Conservation (phyloP, 75 land plant genomes). For the Pinus taeda region DNA sequence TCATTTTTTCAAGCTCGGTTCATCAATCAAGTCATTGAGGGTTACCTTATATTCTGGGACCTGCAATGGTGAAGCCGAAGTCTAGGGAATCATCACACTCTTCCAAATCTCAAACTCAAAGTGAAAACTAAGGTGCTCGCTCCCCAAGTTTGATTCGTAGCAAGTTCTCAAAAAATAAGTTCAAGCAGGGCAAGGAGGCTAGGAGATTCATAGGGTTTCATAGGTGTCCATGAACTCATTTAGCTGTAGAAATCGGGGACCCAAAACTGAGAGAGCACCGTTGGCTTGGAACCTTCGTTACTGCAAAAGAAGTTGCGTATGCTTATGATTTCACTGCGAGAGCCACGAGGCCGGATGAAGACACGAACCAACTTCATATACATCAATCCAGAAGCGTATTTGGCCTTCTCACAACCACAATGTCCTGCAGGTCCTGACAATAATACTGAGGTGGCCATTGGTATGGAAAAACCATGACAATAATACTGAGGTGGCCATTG, state of each 20-base stretch:
- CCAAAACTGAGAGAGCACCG: conserved; percentile 52
- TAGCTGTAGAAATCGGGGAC: conserved; percentile 67
- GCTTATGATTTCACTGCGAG: conserved; percentile 66
- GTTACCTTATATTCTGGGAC: no score
- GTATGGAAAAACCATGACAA: no score
- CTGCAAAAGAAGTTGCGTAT: conserved; percentile 59
- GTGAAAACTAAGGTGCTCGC: no score
- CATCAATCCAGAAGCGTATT: conserved; percentile 15
- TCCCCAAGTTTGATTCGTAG: background rate
- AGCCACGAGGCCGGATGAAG: conserved; percentile 53
- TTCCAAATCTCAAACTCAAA: background rate
- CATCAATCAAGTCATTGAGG: no score
- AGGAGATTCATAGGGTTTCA: conserved; percentile 55
- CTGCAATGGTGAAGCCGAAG: background rate
- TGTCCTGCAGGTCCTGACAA: background rate
- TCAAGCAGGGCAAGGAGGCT: background rate
- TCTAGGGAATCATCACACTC: background rate
- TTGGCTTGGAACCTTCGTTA: conserved; percentile 75
- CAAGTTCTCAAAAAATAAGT: background rate
- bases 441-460: no score
- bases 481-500: no score
- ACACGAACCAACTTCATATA: conserved; percentile 60
- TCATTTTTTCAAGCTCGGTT: background rate
- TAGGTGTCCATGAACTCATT: conserved; percentile 72
- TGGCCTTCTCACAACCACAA: conserved; percentile 2